Conservation (phyloP, 192 early-diverging fungal species). For the Backusella parvicylindrica region DNA sequence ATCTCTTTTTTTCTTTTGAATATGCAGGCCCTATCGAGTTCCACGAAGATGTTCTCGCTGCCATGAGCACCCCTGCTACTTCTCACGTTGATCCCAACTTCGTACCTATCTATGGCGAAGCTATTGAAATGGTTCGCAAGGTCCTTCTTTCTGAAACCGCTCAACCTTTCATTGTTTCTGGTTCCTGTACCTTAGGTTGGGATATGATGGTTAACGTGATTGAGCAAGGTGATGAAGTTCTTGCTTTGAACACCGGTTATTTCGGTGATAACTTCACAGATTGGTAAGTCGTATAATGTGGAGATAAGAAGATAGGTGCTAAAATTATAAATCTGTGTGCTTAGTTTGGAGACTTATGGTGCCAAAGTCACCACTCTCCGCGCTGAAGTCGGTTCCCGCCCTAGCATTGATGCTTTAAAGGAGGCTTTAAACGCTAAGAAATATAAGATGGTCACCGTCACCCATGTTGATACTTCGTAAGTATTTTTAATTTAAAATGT, state of each 20-base stretch:
- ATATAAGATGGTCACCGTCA: constrained; percentile 88
- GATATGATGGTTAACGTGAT: constrained; percentile 93
- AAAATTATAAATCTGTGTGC: not conserved
- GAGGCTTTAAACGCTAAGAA: constrained; percentile 57
- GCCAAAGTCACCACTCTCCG: constrained; percentile 77
- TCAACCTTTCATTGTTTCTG: constrained; percentile 93
- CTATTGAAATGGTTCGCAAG: constrained; percentile 78
- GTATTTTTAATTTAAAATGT: not conserved
- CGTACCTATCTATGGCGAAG: constrained; percentile 80
- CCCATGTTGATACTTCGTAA: constrained; percentile 93
- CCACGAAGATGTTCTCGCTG: constrained; percentile 76
- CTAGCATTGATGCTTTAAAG: constrained; percentile 63
- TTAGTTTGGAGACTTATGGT: constrained; percentile 82
- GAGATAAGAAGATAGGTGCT: not conserved
- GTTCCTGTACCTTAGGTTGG: constrained; percentile 96
- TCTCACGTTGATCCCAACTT: constrained; percentile 94
- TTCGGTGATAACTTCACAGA: constrained; percentile 95
- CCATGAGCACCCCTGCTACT: constrained; percentile 88
- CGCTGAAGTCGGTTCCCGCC: constrained; percentile 66
- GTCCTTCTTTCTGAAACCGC: constrained; percentile 74
- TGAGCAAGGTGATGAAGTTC: constrained; percentile 84
- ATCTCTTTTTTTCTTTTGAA: not conserved
- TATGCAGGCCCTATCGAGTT: constrained; percentile 88
- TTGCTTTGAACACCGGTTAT: constrained; percentile 90
- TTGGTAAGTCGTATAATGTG: constrained; percentile 52